phyloP scores from a whole-genome alignment of 2,329 filamentous ascomycete species.

The Colletotrichum falcatum region DNA sequence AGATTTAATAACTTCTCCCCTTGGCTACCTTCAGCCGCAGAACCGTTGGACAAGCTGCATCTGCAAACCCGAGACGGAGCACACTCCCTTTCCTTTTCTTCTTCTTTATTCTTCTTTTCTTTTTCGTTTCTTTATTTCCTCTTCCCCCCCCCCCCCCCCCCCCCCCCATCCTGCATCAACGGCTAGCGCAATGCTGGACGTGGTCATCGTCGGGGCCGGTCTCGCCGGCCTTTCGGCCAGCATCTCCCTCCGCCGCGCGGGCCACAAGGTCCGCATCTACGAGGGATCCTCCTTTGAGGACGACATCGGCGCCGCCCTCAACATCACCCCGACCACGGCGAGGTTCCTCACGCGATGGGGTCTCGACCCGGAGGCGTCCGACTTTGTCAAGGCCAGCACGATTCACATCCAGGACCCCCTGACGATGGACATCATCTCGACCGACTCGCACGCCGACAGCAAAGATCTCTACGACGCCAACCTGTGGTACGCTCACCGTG shows the following conservation, averaged over 20 bases:
- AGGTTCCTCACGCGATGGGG: conserved; percentile 53
- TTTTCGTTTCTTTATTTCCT: neutral
- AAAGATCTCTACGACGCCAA: conserved; percentile 45
- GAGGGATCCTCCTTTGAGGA: conserved; percentile 54
- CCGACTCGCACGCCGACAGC: conserved; percentile 39
- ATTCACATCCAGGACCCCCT: conserved; percentile 41
- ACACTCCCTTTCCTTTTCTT: too few species aligned
- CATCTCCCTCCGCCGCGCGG: conserved; percentile 52
- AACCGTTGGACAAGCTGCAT: neutral
- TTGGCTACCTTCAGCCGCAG: neutral
- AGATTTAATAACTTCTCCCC: neutral
- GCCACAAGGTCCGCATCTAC: conserved; percentile 55
- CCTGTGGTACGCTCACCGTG: conserved; percentile 53
- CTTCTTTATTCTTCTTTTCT: neutral
- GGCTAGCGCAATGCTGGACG: conserved; percentile 47
- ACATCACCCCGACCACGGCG: conserved; percentile 53
- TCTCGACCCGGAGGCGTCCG: conserved; percentile 47
- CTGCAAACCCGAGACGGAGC: neutral
- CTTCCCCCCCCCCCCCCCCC: neutral
- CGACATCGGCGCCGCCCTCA: conserved; percentile 55
- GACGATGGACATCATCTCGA: conserved; percentile 45
- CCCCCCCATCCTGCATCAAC: neutral
- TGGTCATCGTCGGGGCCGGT: conserved; percentile 58
- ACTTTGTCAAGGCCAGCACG: conserved; percentile 46
- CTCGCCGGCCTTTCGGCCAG: conserved; percentile 55